These are phyloP conservation scores for Epichloe sp. DNA, from an alignment of 2,329 filamentous ascomycete species.

Conservation along the genomic window DNA sequence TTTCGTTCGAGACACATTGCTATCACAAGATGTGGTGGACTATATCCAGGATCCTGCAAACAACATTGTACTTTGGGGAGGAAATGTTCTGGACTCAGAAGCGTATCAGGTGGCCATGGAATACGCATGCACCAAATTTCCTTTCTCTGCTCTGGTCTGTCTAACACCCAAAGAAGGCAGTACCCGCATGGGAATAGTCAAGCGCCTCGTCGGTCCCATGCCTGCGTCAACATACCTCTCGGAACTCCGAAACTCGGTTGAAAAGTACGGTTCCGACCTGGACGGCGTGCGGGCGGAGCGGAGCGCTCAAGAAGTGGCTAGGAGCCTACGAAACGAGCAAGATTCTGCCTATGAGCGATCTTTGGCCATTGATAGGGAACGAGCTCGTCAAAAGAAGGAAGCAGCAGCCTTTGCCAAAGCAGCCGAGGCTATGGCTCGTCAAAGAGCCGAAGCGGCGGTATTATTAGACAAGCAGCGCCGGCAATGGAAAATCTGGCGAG, in stretches of 20 bases:
- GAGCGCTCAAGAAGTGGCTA: constrained; percentile 66
- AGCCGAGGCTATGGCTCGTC: constrained; percentile 48
- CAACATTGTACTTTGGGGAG: constrained; percentile 81
- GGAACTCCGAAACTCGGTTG: constrained; percentile 61
- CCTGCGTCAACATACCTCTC: constrained; percentile 58
- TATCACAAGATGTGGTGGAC: constrained; percentile 57
- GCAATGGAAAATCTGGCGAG: constrained; percentile 75
- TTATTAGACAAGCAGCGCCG: constrained; percentile 30
- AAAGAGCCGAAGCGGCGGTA: constrained; percentile 48
- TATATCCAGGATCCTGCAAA: constrained; percentile 65
- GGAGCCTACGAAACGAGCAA: constrained; percentile 73
- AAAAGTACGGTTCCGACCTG: constrained; percentile 64
- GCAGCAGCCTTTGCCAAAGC: constrained; percentile 59
- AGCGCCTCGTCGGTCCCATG: constrained; percentile 62
- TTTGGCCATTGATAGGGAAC: constrained; percentile 74
- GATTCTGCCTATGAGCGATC: constrained; percentile 90
- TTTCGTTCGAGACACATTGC: constrained; percentile 72
- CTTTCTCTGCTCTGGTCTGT: constrained; percentile 75
- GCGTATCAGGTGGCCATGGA: constrained; percentile 86
- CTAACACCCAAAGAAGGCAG: constrained; percentile 75
- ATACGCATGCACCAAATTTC: constrained; percentile 82
- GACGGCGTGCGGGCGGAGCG: constrained; percentile 62
- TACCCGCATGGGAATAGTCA: constrained; percentile 81
- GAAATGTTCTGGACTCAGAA: constrained; percentile 84
- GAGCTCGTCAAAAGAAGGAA: constrained; percentile 62